These are phyloP conservation scores for Cutaneotrichosporon sp. DNA, from an alignment of 1,284 basidiomycete genomes.

Conservation along the genomic window DNA sequence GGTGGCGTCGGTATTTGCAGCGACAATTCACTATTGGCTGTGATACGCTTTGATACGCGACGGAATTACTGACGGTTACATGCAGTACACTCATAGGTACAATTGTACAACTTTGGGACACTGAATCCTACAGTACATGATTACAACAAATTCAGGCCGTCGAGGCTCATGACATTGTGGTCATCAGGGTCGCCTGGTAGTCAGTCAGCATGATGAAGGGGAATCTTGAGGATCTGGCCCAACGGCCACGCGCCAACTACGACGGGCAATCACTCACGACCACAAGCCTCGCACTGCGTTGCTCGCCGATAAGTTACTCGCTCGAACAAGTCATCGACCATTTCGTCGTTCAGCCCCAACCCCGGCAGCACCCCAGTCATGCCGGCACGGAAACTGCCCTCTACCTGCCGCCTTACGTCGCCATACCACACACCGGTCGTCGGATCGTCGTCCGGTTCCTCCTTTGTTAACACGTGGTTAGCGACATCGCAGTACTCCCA, in stretches of 20 bases:
- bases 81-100: too few relatives aligned
- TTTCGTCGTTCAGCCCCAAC: slow-evolving; percentile 19
- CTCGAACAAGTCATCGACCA: slow-evolving; percentile 14
- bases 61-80: too few relatives aligned
- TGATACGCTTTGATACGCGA: too few relatives aligned
- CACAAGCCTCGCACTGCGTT: slow-evolving; percentile 6
- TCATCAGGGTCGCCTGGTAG: slow-evolving; percentile 2
- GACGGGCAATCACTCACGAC: neutral
- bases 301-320: neutral
- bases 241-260: too few relatives aligned
- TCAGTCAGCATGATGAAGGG: neutral
- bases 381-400: slow-evolving; percentile 15
- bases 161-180: slow-evolving; percentile 1
- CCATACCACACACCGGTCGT: slow-evolving; percentile 23
- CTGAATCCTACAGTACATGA: neutral
- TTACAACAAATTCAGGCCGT: neutral
- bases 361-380: slow-evolving; percentile 25
- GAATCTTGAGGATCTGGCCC: too few relatives aligned
- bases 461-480: slow-evolving; percentile 25
- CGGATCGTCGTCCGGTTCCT: slow-evolving; percentile 25
- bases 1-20: too few relatives aligned
- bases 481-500: slow-evolving; percentile 22
- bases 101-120: too few relatives aligned
- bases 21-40: too few relatives aligned
- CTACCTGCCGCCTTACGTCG: slow-evolving; percentile 21